phyloP scores from a whole-genome alignment of 352 stramenopile species.

The Globisporangium canariense region DNA sequence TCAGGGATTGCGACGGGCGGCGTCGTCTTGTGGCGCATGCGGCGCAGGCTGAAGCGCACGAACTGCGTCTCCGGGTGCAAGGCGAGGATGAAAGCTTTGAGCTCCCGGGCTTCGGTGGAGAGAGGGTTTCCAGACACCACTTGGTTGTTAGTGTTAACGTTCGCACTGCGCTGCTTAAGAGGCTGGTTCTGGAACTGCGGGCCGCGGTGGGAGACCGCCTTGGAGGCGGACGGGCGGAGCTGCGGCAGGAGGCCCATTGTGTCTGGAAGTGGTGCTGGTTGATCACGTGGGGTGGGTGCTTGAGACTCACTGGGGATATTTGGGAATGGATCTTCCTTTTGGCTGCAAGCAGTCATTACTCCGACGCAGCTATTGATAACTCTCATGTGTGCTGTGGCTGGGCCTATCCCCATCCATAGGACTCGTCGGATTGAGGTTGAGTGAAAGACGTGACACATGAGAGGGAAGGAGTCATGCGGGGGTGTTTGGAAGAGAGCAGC shows the following conservation, averaged over 20 bases:
- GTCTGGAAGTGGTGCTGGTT: neutral
- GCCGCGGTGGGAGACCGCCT: neutral
- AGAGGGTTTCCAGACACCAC: neutral
- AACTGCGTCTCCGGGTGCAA: constrained; percentile 5
- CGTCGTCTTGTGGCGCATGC: constrained; percentile 13
- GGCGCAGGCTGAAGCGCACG: constrained; percentile 12
- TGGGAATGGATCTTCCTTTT: neutral
- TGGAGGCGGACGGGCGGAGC: constrained; percentile 7
- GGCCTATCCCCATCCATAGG: neutral
- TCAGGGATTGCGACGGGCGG: constrained; percentile 8
- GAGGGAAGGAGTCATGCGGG: neutral
- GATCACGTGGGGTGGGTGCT: neutral
- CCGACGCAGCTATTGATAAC: neutral
- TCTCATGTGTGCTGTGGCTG: neutral
- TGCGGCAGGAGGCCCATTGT: constrained; percentile 1
- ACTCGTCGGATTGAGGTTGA: neutral
- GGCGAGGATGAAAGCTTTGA: constrained; percentile 11
- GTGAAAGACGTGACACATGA: neutral
- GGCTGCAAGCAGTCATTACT: neutral
- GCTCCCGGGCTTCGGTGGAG: constrained; percentile 7
- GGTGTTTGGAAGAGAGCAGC: neutral
- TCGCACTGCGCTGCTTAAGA: neutral
- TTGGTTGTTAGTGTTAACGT: neutral
- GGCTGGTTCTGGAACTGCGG: neutral
- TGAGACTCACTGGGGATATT: neutral